Evolutionary conservation across 768 basidiomycete species (phyloP).

Genomic region (Xerocomellus dryophilus): DNA sequence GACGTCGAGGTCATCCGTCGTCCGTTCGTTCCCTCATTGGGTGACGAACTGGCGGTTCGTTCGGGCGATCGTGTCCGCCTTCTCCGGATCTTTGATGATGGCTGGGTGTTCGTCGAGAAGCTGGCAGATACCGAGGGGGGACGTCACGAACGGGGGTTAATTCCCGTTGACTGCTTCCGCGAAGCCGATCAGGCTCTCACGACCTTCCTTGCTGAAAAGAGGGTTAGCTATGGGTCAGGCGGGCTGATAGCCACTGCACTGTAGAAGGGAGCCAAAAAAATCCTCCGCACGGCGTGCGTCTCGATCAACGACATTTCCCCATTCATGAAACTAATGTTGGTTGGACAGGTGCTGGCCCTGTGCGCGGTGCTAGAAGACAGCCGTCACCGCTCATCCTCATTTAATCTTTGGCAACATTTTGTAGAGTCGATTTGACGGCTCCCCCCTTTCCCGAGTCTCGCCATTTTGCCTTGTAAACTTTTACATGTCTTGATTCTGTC

Average conservation of each 20-base stretch:
- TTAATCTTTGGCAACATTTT: neutral
- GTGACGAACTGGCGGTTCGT: slow-evolving; percentile 57
- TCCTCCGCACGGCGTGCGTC: slow-evolving; percentile 1
- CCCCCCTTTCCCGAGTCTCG: neutral
- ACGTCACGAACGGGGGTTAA: slow-evolving; percentile 43
- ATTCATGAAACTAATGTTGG: neutral
- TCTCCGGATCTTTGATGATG: slow-evolving; percentile 59
- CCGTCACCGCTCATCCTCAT: neutral
- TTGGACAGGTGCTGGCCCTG: neutral
- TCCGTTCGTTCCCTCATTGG: slow-evolving; percentile 52
- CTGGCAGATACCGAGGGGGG: slow-evolving; percentile 10
- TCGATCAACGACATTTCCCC: neutral
- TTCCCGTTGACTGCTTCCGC: slow-evolving; percentile 70
- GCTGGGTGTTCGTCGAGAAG: slow-evolving; percentile 65
- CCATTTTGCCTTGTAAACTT: neutral
- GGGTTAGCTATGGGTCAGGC: slow-evolving; percentile 35
- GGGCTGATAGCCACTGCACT: neutral
- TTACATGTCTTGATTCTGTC: neutral
- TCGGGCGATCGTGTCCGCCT: slow-evolving; percentile 54
- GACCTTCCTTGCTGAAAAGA: slow-evolving; percentile 47
- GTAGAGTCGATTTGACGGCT: neutral
- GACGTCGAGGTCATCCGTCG: slow-evolving; percentile 50
- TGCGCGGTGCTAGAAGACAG: neutral
- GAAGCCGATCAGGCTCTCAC: slow-evolving; percentile 45
- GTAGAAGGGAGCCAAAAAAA: neutral